Evolutionary conservation across 495 filamentous ascomycete species (phyloP).

Genomic region (Hapsidospora chrysogenum): DNA sequence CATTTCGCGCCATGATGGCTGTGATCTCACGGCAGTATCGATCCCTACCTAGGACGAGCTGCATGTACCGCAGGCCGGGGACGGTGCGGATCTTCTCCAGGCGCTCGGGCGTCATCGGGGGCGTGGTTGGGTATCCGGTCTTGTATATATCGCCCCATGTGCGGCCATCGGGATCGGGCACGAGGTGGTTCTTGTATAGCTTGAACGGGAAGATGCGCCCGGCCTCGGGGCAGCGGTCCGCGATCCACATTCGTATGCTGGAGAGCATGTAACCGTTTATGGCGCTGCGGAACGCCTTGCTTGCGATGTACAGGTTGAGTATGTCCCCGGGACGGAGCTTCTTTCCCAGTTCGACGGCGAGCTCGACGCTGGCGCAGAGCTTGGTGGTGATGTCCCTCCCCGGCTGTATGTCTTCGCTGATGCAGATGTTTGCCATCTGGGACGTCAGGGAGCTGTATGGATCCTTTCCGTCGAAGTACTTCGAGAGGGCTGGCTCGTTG

Average conservation of each 20-base stretch:
- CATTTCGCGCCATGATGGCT: conserved; percentile 26
- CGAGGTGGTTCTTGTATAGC: conserved; percentile 33
- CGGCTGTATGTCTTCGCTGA: neutral
- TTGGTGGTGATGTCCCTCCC: conserved; percentile 31
- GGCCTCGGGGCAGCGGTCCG: conserved; percentile 22
- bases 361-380: conserved; percentile 27
- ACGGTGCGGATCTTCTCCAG: conserved; percentile 7
- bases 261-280: conserved; percentile 28
- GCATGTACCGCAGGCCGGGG: conserved; percentile 14
- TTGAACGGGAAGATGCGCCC: conserved; percentile 31
- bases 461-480: neutral
- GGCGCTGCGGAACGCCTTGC: conserved; percentile 34
- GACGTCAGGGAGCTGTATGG: neutral
- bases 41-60: conserved; percentile 13
- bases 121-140: conserved; percentile 1
- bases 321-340: conserved; percentile 32
- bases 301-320: conserved; percentile 38
- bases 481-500: neutral
- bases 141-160: conserved; percentile 7
- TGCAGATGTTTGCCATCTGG: neutral
- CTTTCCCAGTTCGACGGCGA: conserved; percentile 31
- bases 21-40: conserved; percentile 33
- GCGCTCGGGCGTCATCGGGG: conserved; percentile 5
- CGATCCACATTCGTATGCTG: conserved; percentile 12
- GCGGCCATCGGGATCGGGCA: conserved; percentile 25